Evolutionary conservation across 75 land plant genomes (phyloP), one percentile per base, ranked within the genome.

Genomic region (Picea sitchensis): DNA sequence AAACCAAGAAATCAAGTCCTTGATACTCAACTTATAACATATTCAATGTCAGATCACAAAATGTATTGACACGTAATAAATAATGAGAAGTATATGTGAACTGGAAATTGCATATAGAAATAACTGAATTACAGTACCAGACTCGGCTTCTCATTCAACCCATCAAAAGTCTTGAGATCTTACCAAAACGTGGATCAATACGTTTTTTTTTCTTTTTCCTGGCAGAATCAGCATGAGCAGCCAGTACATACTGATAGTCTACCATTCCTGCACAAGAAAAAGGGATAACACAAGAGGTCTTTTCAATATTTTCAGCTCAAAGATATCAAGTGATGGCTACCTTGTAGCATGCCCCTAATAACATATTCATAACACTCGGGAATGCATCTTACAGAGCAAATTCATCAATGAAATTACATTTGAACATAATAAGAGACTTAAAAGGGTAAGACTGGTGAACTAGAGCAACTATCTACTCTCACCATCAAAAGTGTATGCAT

Each of bases 231-330:
- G 94, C 98, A 86, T 95, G 98, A 60, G 91, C 88, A 51, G 96
- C 59, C 72, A 92, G 73, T 76, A 97, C 92, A 84, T 97, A 88
- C 73, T 97, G 99, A 81, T 95, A 97, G 78, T 97, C 99, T 41
- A 81, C 94, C 98, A 97, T 95, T 13, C 99, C 99, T 96, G 76
- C 12, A 68, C 14, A 77, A 21, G 41, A 11, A 76, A 67, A 21
- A 41, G 15, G 77, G 30, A 76, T 20, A 73, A 26, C 23, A 38
- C 41, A 14, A 61, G 41, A 32, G 56, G 7, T 72, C 77, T 23
- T 77, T 34, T 44, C 71, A 13, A 2, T 68, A 23, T 26, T 71
- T 14, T 71, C 74, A 44, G 41, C 14, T 69, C 21, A 71, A 41
- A 69, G 51, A n/a, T 11, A 44, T 9, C 44, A 69, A 71, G 7